Evolutionary conservation across 805 yeast genomes (phyloP), one percentile per base, ranked within the genome.

Genomic region (Pichia scutulata): DNA sequence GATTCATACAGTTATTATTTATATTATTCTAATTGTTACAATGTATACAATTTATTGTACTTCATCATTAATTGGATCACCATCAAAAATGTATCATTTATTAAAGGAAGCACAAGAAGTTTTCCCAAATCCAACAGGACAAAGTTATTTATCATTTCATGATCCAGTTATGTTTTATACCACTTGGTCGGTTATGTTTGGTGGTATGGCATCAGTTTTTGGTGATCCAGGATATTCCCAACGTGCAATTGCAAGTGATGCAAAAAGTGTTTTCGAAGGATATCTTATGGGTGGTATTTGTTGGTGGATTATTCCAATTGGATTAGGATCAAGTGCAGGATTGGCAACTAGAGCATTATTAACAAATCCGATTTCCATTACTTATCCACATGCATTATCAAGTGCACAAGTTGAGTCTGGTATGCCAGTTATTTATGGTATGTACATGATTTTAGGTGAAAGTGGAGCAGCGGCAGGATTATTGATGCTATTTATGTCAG

Each of bases 251-350:
- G 76, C 77, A 24, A 62, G 76, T 1, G 55, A 62, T 36, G 59
- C 73, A 7, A 57, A 52, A 19, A 57, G 63, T 44, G 69, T 67
- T 6, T 62, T 70, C 24, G 33, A 39, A 8, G 75, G 73, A 7
- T 71, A 71, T 50, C 48, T 66, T 22, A 43, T 61, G 43, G 75
- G 75, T 19, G 71, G 67, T 21, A 21, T 68, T 4, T 63, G 68
- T 46, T 70, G 74, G 73, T 56, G 57, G 53, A 57, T 65, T 3
- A 62, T 71, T 40, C 75, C 75, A 18, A 58, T 60, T 52, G 63
- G 69, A 1, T 52, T 71, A 22, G 82, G 92, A 65, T 46, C 62
- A 71, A 46, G 56, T 72, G 59, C 67, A 6, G 74, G 72, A 19
- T 60, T 70, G 44, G 67, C 68, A 2, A 60, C 73, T 59, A 58